phyloP scores from a whole-genome alignment of 208 protist genomes.

The Crithidia expoeki region DNA sequence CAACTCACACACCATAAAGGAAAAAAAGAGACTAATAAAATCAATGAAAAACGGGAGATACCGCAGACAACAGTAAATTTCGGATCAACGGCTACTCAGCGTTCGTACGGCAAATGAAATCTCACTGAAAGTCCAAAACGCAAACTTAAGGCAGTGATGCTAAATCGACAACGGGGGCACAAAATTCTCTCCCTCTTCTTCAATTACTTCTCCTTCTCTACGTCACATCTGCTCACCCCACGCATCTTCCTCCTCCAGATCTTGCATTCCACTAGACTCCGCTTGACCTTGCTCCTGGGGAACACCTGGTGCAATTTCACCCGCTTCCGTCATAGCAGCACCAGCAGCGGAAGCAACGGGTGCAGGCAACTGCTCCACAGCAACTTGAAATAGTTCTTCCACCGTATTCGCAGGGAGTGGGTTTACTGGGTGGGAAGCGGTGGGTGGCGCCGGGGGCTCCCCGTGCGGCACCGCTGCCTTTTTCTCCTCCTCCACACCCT shows the following conservation, averaged over 20 bases:
- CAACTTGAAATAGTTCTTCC: slow-evolving; percentile 1
- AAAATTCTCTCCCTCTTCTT: not conserved
- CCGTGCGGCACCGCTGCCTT: not conserved
- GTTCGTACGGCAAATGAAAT: too few species aligned
- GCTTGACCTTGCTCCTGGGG: not conserved
- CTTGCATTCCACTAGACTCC: slow-evolving; percentile 11
- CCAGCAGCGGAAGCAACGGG: not conserved
- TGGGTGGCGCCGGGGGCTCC: not conserved
- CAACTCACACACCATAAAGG: too few species aligned
- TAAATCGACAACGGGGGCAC: not conserved
- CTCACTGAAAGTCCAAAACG: too few species aligned
- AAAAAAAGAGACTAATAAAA: too few species aligned
- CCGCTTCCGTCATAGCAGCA: not conserved
- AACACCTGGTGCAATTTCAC: not conserved
- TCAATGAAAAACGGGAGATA: not conserved
- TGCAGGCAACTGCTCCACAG: not conserved
- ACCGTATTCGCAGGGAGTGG: not conserved
- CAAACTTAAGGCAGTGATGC: too few species aligned
- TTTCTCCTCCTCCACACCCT: not conserved
- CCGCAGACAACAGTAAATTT: not conserved
- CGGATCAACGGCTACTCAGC: too few species aligned
- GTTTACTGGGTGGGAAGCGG: not conserved
- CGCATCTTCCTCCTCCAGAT: slow-evolving; percentile 13
- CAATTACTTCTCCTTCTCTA: not conserved
- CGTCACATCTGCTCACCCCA: slow-evolving; percentile 6